Base-by-base conservation (phyloP, 2,329 filamentous ascomycete species). In the Aschersonia sp. region DNA sequence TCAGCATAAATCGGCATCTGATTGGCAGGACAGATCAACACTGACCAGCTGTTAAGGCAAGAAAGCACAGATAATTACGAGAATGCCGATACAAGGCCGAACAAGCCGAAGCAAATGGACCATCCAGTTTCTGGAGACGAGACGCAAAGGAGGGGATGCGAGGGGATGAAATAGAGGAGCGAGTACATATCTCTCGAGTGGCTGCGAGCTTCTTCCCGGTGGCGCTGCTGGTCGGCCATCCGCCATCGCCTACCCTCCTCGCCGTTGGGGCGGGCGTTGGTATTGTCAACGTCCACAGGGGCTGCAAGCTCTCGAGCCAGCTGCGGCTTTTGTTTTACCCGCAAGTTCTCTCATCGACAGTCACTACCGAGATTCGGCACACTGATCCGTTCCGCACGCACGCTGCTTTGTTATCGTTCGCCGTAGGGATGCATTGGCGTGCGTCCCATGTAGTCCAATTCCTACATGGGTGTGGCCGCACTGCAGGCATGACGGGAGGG, bases 81-180 rank as follows among this genome's bases (percentile, higher is more conserved):
- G 8, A 43, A 46, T 40, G 35, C 47, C 40, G 47, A 49, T 40
- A 42, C n/a, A 44, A 42, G 29, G 42, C 47, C 47, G 47, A 49
- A 49, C 31, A 46, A 46, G 44, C 47, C 47, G 44, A 44, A 37
- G 35, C 2, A 43, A 29, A 7, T 22, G 40, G 14, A 42, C 40
- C 33, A 45, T 46, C 29, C 30, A 6, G 47, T 31, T 22, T 22
- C 22, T 30, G 37, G 35, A 31, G 40, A 30, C n/a, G 44, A 30
- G 40, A 14, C 10, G 44, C 30, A 43, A 31, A 41, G 14, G 44
- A 42, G 14, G 14, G 40, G 14, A 22, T 9, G n/a, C 7, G 40
- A 22, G 40, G n/a, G 14, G 45, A 12, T 37, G 35, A 37, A 12
- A 37, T 37, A 37, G 8, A 37, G 35, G 35, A 37, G 35, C 35